A percentile compares a stretch with the other conserved stretches of the same genome.
Evolutionary conservation across 2,329 filamentous ascomycete genomes (phyloP).

Genomic region (Hortaea werneckii): DNA sequence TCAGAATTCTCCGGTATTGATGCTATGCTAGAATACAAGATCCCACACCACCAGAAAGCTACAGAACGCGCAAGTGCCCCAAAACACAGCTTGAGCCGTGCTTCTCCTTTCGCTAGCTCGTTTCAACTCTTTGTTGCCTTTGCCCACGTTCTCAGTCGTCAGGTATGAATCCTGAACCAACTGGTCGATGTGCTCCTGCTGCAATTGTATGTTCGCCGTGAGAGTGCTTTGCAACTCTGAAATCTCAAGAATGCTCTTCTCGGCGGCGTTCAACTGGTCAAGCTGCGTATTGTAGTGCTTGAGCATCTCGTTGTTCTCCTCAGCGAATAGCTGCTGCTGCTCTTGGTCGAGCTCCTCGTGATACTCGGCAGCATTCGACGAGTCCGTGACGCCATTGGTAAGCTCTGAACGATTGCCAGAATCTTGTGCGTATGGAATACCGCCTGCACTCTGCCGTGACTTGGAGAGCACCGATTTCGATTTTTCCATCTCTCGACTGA

Average conservation of each 20-base stretch:
- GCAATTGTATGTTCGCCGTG: constrained; percentile 71
- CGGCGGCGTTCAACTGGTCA: constrained; percentile 82
- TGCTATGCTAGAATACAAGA: constrained; percentile 30
- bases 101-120: constrained; percentile 54
- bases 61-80: constrained; percentile 36
- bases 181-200: constrained; percentile 82
- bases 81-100: constrained; percentile 41
- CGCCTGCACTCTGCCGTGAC: constrained; percentile 13
- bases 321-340: constrained; percentile 85
- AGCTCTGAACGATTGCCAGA: neutral
- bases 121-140: constrained; percentile 85
- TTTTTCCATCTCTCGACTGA: constrained; percentile 79
- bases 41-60: constrained; percentile 39
- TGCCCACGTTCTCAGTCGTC: constrained; percentile 76
- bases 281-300: constrained; percentile 90
- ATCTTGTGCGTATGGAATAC: constrained; percentile 13
- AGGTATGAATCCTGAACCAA: constrained; percentile 72
- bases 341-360: constrained; percentile 56
- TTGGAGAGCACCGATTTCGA: constrained; percentile 77
- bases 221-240: constrained; percentile 84
- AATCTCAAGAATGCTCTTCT: constrained; percentile 86
- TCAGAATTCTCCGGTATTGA: too few relatives aligned
- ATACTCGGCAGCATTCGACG: neutral
- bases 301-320: constrained; percentile 86
- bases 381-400: neutral